phyloP scores from a whole-genome alignment of 2,329 filamentous ascomycete genomes.

The Ophiostoma sp. region DNA sequence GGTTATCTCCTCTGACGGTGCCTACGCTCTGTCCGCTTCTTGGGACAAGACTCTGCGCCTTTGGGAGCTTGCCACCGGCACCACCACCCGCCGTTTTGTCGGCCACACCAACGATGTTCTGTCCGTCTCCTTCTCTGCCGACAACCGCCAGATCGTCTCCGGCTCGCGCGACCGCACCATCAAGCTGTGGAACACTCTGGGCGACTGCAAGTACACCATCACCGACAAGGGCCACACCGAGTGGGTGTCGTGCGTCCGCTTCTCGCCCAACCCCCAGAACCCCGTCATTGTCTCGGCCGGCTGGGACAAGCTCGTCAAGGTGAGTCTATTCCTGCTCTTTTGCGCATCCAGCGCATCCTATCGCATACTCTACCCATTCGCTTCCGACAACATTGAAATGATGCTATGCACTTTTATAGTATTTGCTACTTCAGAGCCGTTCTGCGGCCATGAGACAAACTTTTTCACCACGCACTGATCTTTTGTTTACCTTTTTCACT shows the following conservation, averaged over 20 bases:
- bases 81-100: conserved; percentile 96
- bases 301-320: conserved; percentile 99
- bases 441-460: conserved; percentile 87
- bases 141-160: conserved; percentile 99
- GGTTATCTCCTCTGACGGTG: conserved; percentile 99
- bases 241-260: conserved; percentile 99
- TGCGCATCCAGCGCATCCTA: conserved; percentile 15
- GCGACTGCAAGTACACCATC: conserved; percentile 99
- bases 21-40: conserved; percentile 96
- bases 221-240: conserved; percentile 99
- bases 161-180: conserved; percentile 97
- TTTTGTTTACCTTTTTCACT: conserved; percentile 18
- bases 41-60: conserved; percentile 99
- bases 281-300: conserved; percentile 97
- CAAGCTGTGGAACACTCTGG: conserved; percentile 99
- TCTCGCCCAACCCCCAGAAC: conserved; percentile 99
- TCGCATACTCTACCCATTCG: background rate
- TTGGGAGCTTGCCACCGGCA: conserved; percentile 96
- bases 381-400: conserved; percentile 55
- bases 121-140: conserved; percentile 99
- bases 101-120: conserved; percentile 99
- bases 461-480: conserved; percentile 70
- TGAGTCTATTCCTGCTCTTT: conserved; percentile 48
- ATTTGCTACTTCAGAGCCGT: conserved; percentile 99
- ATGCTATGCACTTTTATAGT: conserved; percentile 88